Percentiles rank a stretch among this genome's conserved stretches.
Evolutionary conservation across 2,329 filamentous ascomycete genomes (phyloP).

Genomic region (Hymenoscyphus salicellus): DNA sequence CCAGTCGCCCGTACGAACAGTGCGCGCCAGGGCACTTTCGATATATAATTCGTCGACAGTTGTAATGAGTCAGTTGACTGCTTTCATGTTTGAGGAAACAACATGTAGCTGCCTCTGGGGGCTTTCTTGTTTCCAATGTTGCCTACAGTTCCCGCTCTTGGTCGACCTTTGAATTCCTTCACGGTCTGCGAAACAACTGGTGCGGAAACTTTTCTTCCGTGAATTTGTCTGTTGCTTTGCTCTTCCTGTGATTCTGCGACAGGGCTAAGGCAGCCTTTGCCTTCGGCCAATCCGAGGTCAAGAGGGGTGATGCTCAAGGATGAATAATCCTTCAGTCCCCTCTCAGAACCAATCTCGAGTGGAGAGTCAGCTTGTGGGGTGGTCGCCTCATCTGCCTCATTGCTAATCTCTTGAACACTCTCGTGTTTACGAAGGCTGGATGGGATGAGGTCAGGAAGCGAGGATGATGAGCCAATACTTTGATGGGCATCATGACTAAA

Average conservation of each 20-base stretch:
- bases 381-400: background rate
- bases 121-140: constrained; percentile 18
- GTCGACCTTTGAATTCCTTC: constrained; percentile 24
- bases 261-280: constrained; percentile 24
- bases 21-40: constrained; percentile 1
- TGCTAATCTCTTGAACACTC: background rate
- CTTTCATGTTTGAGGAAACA: constrained; percentile 30
- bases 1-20: background rate
- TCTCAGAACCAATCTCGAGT: background rate
- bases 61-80: background rate
- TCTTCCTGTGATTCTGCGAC: constrained; percentile 25
- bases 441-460: constrained; percentile 35
- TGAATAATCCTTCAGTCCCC: constrained; percentile 6
- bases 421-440: constrained; percentile 24
- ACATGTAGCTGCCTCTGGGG: constrained; percentile 31
- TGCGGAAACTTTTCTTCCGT: constrained; percentile 33
- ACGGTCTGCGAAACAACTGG: constrained; percentile 25
- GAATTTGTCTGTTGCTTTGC: constrained; percentile 12
- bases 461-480: constrained; percentile 31
- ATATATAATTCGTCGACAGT: background rate
- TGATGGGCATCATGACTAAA: constrained; percentile 33
- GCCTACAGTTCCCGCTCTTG: constrained; percentile 24
- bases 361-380: background rate
- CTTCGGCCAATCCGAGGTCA: background rate
- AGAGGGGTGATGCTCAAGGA: background rate